Evolutionary conservation across 768 basidiomycete genomes (phyloP), one percentile per base, ranked within the genome.

Genomic region (Tulasnella sp.): DNA sequence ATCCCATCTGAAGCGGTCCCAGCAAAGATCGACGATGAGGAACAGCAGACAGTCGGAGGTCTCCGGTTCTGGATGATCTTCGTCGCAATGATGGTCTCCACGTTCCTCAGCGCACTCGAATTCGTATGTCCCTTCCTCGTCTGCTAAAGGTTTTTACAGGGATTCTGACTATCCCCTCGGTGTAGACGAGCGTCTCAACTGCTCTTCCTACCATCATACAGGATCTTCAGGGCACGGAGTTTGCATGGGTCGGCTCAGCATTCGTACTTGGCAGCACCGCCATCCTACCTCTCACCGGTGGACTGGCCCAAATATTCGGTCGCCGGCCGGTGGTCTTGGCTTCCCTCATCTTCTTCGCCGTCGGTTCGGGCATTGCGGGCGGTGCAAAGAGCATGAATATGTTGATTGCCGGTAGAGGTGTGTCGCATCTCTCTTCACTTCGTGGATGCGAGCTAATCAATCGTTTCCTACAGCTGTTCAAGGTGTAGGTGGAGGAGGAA

Each of bases 301-400:
- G 77, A 29, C 64, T 81, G 1, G 80, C 80, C 3, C 74, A 81
- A 65, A 77, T 81, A 2, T 81, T 83, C 72, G 82, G 82, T 0
- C 77, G 82, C 2, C 77, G 76, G 9, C 80, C 81, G 2, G 75
- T 79, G 17, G 75, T 82, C 16, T 47, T 82, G 7, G 73, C 65
- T 1, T 77, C 78, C 22, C 75, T 82, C 39, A 29, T 76, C 0
- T 69, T 79, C 29, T 82, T 83, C 67, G 80, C 81, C 0, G 37
- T 83, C 26, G 83, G 84, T 0, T 80, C 79, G 12, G 82, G 81
- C 0, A 39, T 84, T 1, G 78, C 78, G 19, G 84, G 82, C 0
- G 77, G 80, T 0, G 81, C 83, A 0, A 76, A 80, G 59, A 81
- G 71, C 63, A 83, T 84, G 82, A 72, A 75, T 5, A 80, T 81